Conservation (phyloP, 129 eudicot species). For the Flaveria robusta region DNA sequence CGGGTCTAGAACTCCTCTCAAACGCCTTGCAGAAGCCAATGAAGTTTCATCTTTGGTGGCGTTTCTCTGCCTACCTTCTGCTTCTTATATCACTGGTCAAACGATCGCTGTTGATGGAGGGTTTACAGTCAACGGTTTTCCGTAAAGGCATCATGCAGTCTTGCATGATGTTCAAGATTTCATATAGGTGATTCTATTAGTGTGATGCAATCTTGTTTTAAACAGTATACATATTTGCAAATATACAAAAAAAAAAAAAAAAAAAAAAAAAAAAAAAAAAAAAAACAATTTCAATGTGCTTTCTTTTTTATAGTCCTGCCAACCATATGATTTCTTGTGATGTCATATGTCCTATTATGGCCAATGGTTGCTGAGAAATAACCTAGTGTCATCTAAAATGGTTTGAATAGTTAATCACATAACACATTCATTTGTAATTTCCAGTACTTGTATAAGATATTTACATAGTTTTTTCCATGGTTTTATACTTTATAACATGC, state of each 20-base stretch:
- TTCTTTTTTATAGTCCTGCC: neutral
- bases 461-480: neutral
- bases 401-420: neutral
- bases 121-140: slow-evolving; percentile 59
- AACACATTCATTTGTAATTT: neutral
- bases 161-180: neutral
- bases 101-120: slow-evolving; percentile 83
- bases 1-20: slow-evolving; percentile 66
- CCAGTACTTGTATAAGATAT: neutral
- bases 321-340: neutral
- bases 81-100: slow-evolving; percentile 87
- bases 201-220: neutral
- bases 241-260: neutral
- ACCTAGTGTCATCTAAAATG: neutral
- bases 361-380: neutral
- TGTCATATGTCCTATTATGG: neutral
- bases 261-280: too few species aligned
- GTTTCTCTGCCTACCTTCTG: slow-evolving; percentile 80
- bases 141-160: neutral
- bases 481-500: neutral
- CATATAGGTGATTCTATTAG: neutral
- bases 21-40: slow-evolving; percentile 67
- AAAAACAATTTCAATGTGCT: too few species aligned
- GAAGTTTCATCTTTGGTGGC: slow-evolving; percentile 84
- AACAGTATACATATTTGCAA: neutral